phyloP scores from a whole-genome alignment of 83 land plant species.

The Diphasiastrum complanatum region DNA sequence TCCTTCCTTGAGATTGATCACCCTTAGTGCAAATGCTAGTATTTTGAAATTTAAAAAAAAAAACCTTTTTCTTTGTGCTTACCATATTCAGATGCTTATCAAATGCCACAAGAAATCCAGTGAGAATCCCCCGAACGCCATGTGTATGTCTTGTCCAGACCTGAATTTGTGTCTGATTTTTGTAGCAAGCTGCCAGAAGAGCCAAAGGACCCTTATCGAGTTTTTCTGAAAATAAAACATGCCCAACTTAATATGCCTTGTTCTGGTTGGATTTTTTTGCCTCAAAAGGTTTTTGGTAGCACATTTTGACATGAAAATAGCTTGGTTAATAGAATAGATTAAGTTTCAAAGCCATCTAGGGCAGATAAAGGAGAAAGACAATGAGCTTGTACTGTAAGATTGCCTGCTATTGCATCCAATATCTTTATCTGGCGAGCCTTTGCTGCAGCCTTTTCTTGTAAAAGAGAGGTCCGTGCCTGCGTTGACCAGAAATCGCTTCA shows the following conservation, averaged over 20 bases:
- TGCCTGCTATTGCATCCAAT: slow-evolving; percentile 38
- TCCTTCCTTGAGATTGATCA: no score
- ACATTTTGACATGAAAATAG: no score
- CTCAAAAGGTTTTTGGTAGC: no score
- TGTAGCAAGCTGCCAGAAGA: slow-evolving; percentile 36
- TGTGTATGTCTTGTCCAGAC: slow-evolving; percentile 44
- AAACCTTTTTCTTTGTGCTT: no score
- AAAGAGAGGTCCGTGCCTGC: slow-evolving; percentile 37
- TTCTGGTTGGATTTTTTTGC: no score
- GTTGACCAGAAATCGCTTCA: neutral
- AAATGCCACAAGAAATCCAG: slow-evolving; percentile 35
- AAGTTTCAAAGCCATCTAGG: no score
- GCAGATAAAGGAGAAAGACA: no score
- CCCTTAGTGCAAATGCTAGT: no score
- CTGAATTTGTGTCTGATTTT: slow-evolving; percentile 24
- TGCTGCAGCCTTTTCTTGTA: slow-evolving; percentile 36
- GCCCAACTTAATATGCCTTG: no score
- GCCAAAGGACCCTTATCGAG: slow-evolving; percentile 28
- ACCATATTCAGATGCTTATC: slow-evolving; percentile 44
- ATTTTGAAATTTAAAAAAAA: no score
- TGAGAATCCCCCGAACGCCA: slow-evolving; percentile 36
- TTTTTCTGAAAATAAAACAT: slow-evolving; percentile 26
- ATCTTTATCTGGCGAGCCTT: slow-evolving; percentile 35
- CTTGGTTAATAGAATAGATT: no score
- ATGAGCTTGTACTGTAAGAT: no score